Evolutionary conservation across 1,139 yeast genomes (phyloP).

Genomic region (Hyphopichia fennica): DNA sequence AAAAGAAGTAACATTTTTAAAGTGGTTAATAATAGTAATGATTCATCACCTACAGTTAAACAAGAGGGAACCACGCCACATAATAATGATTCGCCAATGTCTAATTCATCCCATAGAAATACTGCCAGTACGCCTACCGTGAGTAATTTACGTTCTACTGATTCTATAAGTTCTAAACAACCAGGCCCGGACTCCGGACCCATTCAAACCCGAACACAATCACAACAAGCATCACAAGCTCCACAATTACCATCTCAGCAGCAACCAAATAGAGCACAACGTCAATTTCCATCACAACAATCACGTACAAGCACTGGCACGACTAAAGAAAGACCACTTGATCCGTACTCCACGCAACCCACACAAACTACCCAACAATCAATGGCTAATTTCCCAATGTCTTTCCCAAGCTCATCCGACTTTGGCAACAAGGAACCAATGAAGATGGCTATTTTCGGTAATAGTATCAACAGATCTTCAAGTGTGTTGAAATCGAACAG

Average conservation of each 20-base stretch:
- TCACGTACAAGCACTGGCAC: neutral
- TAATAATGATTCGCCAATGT: neutral
- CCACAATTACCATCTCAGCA: neutral
- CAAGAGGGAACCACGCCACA: neutral
- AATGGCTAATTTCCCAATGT: too few relatives aligned
- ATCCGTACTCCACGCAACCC: too few relatives aligned
- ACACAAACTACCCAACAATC: neutral
- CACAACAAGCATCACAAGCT: neutral
- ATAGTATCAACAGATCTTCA: slow-evolving; percentile 13
- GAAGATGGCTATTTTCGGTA: slow-evolving; percentile 17
- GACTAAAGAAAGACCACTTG: neutral
- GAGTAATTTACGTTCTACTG: neutral
- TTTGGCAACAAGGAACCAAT: slow-evolving; percentile 3
- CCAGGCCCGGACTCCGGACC: too few relatives aligned
- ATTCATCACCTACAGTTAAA: slow-evolving; percentile 23
- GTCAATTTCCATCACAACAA: neutral
- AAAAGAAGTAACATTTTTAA: slow-evolving; percentile 43
- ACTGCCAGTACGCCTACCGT: neutral
- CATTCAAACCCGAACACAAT: neutral
- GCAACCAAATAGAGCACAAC: neutral
- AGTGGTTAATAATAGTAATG: slow-evolving; percentile 34
- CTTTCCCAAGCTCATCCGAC: slow-evolving; percentile 1
- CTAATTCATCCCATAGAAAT: neutral
- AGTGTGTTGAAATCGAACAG: neutral
- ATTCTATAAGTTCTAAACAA: neutral